phyloP scores from a whole-genome alignment of 441 rosid genomes.

The Kokia cookei region DNA sequence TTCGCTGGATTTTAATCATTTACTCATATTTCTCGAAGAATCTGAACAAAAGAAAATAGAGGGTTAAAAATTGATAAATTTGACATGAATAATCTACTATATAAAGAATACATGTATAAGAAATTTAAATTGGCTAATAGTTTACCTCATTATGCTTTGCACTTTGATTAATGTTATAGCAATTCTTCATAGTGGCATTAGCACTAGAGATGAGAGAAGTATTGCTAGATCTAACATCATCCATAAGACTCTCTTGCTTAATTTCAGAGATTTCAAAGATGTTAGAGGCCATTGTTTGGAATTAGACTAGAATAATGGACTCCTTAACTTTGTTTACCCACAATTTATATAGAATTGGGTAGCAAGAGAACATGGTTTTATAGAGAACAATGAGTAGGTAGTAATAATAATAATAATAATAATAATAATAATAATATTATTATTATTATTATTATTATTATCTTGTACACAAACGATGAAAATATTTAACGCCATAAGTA shows the following conservation, averaged over 20 bases:
- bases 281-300: neutral
- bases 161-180: neutral
- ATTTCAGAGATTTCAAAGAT: neutral
- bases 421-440: no score
- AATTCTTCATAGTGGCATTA: neutral
- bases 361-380: neutral
- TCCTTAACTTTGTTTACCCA: neutral
- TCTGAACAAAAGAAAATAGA: neutral
- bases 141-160: neutral
- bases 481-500: no score
- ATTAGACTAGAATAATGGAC: neutral
- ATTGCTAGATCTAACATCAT: neutral
- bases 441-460: no score
- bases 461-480: no score
- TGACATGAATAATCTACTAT: neutral
- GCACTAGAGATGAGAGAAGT: neutral
- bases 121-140: neutral
- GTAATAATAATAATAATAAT: no score
- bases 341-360: neutral
- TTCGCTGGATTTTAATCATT: neutral
- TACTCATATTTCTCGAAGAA: neutral
- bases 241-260: neutral
- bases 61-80: neutral
- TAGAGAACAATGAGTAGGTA: neutral
- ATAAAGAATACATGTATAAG: neutral